phyloP scores from a whole-genome alignment of 192 early-diverging fungal species.

The Backusella macrospora region DNA sequence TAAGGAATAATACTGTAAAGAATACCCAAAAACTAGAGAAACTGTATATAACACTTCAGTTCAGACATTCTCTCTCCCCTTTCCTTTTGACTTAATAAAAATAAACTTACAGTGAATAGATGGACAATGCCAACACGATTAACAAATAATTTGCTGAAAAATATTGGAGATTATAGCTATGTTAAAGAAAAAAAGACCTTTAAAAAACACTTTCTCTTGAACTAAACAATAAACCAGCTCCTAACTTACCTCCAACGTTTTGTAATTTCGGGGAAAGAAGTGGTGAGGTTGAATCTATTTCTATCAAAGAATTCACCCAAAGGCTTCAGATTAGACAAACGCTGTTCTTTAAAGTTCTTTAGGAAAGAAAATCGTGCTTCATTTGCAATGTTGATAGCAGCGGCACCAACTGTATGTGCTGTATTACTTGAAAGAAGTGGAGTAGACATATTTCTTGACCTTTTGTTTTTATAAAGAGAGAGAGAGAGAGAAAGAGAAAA shows the following conservation, averaged over 20 bases:
- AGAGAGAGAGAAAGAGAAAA: not conserved
- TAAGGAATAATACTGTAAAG: constrained; percentile 52
- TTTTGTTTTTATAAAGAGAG: not conserved
- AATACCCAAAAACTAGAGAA: constrained; percentile 54
- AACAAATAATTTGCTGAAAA: constrained; percentile 65
- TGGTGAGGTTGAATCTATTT: constrained; percentile 53
- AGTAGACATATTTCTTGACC: constrained; percentile 12
- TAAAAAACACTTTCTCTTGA: not conserved
- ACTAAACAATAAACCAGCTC: not conserved
- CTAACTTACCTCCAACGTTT: constrained; percentile 41
- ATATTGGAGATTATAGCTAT: constrained; percentile 61
- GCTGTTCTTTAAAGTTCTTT: constrained; percentile 51
- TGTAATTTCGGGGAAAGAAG: constrained; percentile 37
- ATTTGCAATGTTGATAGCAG: constrained; percentile 28
- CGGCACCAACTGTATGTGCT: constrained; percentile 30
- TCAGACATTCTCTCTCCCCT: not conserved
- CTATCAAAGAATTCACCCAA: constrained; percentile 60
- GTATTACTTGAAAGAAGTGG: constrained; percentile 28
- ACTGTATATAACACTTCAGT: constrained; percentile 25
- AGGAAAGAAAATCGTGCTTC: constrained; percentile 49
- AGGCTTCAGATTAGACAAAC: constrained; percentile 52
- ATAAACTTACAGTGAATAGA: constrained; percentile 57
- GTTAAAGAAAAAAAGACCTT: constrained; percentile 16
- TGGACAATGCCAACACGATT: constrained; percentile 54
- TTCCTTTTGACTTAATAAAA: not conserved